Base-by-base conservation (phyloP, 1,139 yeast species). In the Magnusiomyces clavatus region DNA sequence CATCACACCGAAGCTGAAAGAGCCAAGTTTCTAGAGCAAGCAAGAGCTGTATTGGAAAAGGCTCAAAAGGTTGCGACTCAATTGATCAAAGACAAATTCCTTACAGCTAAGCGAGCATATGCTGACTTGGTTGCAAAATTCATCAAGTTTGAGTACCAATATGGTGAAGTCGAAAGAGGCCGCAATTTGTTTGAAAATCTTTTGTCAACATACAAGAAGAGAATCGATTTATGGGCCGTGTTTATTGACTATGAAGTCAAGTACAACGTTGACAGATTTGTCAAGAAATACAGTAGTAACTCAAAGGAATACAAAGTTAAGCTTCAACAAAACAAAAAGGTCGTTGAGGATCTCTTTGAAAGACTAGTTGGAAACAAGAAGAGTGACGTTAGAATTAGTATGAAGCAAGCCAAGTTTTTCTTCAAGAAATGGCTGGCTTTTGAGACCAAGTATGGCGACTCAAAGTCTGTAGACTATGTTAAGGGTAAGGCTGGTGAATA, bases 401-500 rank as follows among this genome's bases (percentile, higher is more conserved):
- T 84, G 69, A 92, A 90, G 68, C 97, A 89, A 71, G 97, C 96
- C 61, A 89, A 87, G 70, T 88, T 87, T 73, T 87, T 92, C 77
- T 90, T 89, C 73, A 86, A 83, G 63, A 92, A 92, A 66, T 90
- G 97, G 97, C 77, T 88, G 57, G 73, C 77, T 19, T 86, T 74
- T 64, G 97, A 89, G 70, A 90, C 85, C 64, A 77, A 77, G 54
- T 67, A 74, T 56, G 82, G 80, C 17, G 94, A 87, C 64, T 79
- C 75, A 52, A 84, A 82, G 70, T 80, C 83, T 58, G 78, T 81
- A 55, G 94, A 87, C 58, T 83, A 86, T 58, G 96, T 90, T 55
- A 90, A 88, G 74, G 89, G 95, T 35, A 86, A 85, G 72, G 98
- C 98, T 39, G 80, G 83, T 45, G 95, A 87, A 63, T 89, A 78